phyloP scores from a whole-genome alignment of 2,329 filamentous ascomycete genomes.

The Onygenales sp. region DNA sequence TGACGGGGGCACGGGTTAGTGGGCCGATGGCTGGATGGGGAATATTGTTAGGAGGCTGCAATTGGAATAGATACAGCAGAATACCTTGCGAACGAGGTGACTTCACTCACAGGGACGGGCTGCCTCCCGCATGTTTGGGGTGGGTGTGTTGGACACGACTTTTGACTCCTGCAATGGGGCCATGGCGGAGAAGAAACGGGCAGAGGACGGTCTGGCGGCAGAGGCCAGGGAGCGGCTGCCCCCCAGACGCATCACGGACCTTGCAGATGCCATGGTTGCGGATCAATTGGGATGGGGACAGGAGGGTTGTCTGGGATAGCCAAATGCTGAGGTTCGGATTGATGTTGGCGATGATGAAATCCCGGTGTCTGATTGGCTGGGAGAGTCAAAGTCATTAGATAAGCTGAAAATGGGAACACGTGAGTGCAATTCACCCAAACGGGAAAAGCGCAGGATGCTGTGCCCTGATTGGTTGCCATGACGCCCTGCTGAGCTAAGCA shows the following conservation, averaged over 20 bases:
- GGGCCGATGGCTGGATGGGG: conserved; percentile 41
- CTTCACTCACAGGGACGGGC: conserved; percentile 37
- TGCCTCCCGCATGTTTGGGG: conserved; percentile 58
- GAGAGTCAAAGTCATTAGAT: not conserved
- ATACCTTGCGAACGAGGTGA: conserved; percentile 9
- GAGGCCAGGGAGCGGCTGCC: conserved; percentile 29
- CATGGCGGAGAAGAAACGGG: conserved; percentile 26
- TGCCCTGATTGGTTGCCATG: not conserved
- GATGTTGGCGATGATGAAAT: not conserved
- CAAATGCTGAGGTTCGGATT: not conserved
- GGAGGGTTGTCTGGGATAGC: not conserved
- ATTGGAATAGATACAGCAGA: not conserved
- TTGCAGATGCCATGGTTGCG: conserved; percentile 35
- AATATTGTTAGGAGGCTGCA: not conserved
- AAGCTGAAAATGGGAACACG: not conserved
- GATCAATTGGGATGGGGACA: conserved; percentile 20
- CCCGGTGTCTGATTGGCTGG: not conserved
- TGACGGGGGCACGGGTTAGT: conserved; percentile 71
- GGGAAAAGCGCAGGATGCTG: not conserved
- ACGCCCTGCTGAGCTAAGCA: conserved; percentile 12
- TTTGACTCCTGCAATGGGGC: conserved; percentile 31
- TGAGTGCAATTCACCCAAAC: not conserved
- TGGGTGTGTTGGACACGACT: conserved; percentile 48
- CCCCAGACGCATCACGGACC: conserved; percentile 35
- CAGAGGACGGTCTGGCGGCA: conserved; percentile 25